Conservation (phyloP, 164 flowering plant genomes). For the Annona cherimola region DNA sequence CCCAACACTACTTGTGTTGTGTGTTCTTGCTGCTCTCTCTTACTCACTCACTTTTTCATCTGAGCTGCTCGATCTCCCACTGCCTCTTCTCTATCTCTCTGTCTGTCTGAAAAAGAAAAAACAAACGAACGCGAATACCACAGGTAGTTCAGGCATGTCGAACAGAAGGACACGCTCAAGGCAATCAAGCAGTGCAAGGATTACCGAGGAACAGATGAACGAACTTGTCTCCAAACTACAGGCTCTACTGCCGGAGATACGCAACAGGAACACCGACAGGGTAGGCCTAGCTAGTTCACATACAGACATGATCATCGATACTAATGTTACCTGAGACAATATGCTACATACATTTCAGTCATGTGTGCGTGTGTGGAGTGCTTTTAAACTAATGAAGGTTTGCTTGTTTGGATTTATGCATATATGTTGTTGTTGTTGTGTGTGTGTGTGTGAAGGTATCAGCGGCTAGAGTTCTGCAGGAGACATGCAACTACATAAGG, state of each 20-base stretch:
- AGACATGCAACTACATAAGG: constrained; percentile 72
- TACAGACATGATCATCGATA: not conserved
- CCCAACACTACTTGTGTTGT: constrained; percentile 15
- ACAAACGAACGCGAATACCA: constrained; percentile 6
- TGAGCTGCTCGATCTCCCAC: constrained; percentile 9
- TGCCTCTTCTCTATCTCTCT: constrained; percentile 4
- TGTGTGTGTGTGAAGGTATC: constrained; percentile 36
- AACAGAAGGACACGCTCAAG: constrained; percentile 86
- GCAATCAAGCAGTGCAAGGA: constrained; percentile 34
- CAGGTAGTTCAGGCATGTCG: constrained; percentile 43
- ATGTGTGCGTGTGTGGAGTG: not conserved
- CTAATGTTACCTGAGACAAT: not conserved
- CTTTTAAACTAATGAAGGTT: not conserved
- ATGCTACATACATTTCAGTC: not conserved
- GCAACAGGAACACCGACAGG: constrained; percentile 41
- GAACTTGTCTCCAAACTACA: constrained; percentile 54
- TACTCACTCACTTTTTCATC: constrained; percentile 2
- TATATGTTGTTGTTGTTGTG: not conserved
- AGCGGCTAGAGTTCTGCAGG: constrained; percentile 57
- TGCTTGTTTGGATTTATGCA: not conserved
- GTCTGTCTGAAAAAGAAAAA: constrained; percentile 9
- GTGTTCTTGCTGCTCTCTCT: not conserved
- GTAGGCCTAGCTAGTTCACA: constrained; percentile 19
- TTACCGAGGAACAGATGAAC: constrained; percentile 51
- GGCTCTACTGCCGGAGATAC: constrained; percentile 56